Evolutionary conservation across 192 early-diverging fungal genomes (phyloP).

Genomic region (Diversispora epigaea): DNA sequence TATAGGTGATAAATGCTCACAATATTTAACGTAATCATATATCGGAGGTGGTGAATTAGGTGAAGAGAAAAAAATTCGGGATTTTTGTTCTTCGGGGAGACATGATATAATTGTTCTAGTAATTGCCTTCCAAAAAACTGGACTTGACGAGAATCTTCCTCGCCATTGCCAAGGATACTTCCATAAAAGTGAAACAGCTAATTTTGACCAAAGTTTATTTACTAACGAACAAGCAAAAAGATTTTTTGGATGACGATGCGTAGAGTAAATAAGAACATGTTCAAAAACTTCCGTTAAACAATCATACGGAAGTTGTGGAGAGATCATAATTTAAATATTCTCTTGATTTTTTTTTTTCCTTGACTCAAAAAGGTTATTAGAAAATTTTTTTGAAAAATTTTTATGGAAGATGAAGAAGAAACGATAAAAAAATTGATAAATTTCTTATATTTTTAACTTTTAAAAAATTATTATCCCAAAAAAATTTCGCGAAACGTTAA

Average conservation of each 20-base stretch:
- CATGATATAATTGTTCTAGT: slow-evolving; percentile 6
- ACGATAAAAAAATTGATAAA: too few relatives aligned
- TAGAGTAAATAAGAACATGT: neutral
- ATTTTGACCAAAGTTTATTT: slow-evolving; percentile 2
- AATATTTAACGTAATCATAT: neutral
- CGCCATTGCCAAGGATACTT: neutral
- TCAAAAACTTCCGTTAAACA: neutral
- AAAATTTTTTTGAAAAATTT: too few relatives aligned
- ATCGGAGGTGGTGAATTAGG: neutral
- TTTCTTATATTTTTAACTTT: too few relatives aligned
- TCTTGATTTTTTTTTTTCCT: too few relatives aligned
- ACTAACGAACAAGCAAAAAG: neutral
- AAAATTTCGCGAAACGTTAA: too few relatives aligned
- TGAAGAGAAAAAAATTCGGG: neutral
- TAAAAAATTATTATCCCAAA: too few relatives aligned
- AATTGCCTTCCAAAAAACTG: neutral
- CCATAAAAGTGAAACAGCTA: neutral
- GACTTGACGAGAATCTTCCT: neutral
- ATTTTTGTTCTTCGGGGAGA: neutral
- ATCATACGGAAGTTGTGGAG: neutral
- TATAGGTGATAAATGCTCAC: neutral
- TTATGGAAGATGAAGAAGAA: too few relatives aligned
- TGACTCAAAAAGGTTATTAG: too few relatives aligned
- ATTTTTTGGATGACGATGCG: neutral
- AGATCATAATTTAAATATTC: too few relatives aligned